These are phyloP conservation scores for Leishmania martiniquensis DNA, from an alignment of 208 protist species.

Conservation along the genomic window DNA sequence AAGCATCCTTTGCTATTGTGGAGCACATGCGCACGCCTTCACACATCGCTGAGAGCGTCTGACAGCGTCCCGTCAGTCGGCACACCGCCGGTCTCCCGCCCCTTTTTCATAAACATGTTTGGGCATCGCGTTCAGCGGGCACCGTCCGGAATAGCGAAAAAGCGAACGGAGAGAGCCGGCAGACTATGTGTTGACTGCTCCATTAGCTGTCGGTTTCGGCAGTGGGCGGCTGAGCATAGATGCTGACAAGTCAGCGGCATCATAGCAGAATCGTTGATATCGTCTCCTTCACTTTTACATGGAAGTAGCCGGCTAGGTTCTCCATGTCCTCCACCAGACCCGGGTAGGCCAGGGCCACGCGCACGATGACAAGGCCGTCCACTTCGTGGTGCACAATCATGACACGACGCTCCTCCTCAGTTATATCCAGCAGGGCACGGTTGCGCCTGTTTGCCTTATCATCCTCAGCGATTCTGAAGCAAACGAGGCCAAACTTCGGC, in stretches of 20 bases:
- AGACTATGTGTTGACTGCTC: no score
- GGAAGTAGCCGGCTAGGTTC: conserved; percentile 30
- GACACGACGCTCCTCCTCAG: conserved; percentile 32
- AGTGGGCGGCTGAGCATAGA: no score
- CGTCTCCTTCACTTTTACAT: conserved; percentile 24
- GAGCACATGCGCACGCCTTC: no score
- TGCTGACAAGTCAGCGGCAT: background rate
- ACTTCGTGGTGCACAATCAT: conserved; percentile 44
- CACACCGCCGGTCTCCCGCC: no score
- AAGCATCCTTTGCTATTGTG: no score
- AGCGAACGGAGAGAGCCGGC: no score
- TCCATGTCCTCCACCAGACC: conserved; percentile 40
- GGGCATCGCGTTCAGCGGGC: no score
- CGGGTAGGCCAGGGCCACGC: conserved; percentile 38
- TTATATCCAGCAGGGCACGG: conserved; percentile 25
- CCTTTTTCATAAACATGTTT: no score
- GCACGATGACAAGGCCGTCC: conserved; percentile 37
- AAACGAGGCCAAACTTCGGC: conserved; percentile 50
- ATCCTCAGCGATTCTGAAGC: conserved; percentile 36
- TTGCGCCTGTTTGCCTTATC: conserved; percentile 30
- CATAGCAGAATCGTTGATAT: conserved; percentile 9
- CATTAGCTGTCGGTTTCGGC: no score
- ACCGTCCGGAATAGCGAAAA: no score
- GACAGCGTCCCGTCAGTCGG: no score
- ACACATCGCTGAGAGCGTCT: no score